Base-by-base conservation (phyloP, 2,329 filamentous ascomycete genomes). In the Teratosphaeria epicoccoides region DNA sequence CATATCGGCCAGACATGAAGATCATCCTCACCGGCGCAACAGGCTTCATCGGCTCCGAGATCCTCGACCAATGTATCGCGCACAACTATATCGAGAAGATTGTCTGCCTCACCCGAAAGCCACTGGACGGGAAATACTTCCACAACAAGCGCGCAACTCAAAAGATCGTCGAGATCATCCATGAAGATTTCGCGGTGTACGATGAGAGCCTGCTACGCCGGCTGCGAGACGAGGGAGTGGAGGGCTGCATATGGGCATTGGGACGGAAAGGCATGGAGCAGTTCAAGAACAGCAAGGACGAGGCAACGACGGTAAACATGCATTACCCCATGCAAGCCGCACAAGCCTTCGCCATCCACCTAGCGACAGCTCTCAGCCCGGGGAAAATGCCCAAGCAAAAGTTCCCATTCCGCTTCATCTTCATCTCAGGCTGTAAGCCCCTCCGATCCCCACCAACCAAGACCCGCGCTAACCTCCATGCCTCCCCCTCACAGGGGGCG, bases 1-100 rank as follows among this genome's bases (percentile, higher is more conserved):
- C 49, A 49, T 23, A 46, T 6, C n/a, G 25, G 45, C 26, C 46
- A 43, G 61, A 25, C 25, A 82, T 83, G 79, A 81, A 82, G 61
- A 68, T 83, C 59, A 75, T 84, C 53, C 68, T 84, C 29, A 73
- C 76, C 6, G 80, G 80, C 46, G 70, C 70, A 22, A 83, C 79
- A n/a, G 80, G 81, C 56, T 74, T 75, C 59, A 72, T 81, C 51
- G 81, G 80, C 51, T 61, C 67, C 25, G 75, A 77, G 59, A 71
- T 81, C 25, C 71, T 83, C 49, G 63, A 68, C 7, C 73, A 76
- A 57, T 77, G 74, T 60, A 71, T 83, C 50, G 56, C 55, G 3
- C 70, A 76, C 60, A 66, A 72, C 17, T 66, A 67, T 58, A 77
- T 84, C 65, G 75, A 72, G 2, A 63, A 66, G 57, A 56, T 68